Percentiles rank a stretch among this genome's conserved stretches.
Evolutionary conservation across 352 stramenopile species (phyloP).

Genomic region (Globisporangium mamillatum): DNA sequence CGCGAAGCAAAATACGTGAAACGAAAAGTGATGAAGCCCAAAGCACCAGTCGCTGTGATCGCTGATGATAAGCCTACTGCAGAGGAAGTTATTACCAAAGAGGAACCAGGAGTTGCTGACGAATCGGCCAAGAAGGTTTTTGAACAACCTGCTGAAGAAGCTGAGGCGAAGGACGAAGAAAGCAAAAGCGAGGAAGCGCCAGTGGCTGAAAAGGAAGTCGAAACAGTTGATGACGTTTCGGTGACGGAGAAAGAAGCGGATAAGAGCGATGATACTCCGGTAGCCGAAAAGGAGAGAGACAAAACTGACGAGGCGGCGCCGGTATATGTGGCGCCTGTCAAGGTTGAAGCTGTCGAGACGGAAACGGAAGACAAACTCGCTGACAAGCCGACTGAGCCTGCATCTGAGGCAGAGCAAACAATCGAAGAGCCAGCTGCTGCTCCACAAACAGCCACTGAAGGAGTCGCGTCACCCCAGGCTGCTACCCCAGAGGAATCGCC

Average conservation of each 20-base stretch:
- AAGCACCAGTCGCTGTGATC: not conserved
- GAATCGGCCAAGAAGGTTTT: not conserved
- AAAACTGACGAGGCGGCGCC: not conserved
- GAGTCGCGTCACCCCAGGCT: not conserved
- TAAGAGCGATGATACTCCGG: not conserved
- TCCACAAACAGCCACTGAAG: not conserved
- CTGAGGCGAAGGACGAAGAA: slow-evolving; percentile 5
- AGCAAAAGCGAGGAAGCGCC: slow-evolving; percentile 8
- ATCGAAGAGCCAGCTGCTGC: not conserved
- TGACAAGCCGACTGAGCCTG: not conserved
- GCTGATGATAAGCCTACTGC: not conserved
- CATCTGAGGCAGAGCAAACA: not conserved
- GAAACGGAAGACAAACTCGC: not conserved
- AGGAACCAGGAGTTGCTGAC: not conserved
- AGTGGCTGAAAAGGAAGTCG: not conserved
- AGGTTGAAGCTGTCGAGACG: not conserved
- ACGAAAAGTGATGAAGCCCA: slow-evolving; percentile 19
- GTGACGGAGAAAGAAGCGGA: not conserved
- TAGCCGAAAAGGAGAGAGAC: not conserved
- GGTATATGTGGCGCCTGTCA: not conserved
- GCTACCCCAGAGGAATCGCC: not conserved
- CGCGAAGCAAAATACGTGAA: slow-evolving; percentile 22
- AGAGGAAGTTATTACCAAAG: not conserved
- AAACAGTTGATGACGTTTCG: not conserved
- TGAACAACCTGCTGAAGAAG: not conserved